Evolutionary conservation across 2,329 filamentous ascomycete species (phyloP), one percentile per base, ranked within the genome.

Genomic region (Epichloe uncinata): DNA sequence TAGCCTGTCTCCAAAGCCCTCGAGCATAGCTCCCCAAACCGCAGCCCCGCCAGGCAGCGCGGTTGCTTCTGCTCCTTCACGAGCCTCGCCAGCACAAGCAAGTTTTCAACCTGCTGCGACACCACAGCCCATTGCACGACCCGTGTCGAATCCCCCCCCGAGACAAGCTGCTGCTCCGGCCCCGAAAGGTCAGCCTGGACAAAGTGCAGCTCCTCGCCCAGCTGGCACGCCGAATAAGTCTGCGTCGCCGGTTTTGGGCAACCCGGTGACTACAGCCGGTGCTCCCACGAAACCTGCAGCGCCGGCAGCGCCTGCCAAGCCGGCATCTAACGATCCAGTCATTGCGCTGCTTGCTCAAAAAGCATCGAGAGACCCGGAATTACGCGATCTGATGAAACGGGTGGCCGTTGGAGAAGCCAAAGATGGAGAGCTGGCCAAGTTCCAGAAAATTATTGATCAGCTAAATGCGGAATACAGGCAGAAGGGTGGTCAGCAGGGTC

Each of bases 301-400:
- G 9, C 26, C 26, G 34, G 42, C 54, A 3, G 41, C 50, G 4
- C 49, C 56, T 11, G 49, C 7, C 7, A 63, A 62, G 49, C 57
- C 63, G 4, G 57, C 59, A 8, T 53, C 66, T n/a, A 68, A 71
- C 22, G 87, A 91, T 60, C 86, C 86, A 0, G 87, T 93, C 42
- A 91, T 93, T 50, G 82, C 88, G 47, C 81, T 85, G 55, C 69
- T 93, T 26, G 87, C 87, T 0, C 83, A 87, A 58, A 79, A 80
- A 55, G 87, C 87, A 6, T 85, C 84, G 0, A 80, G 78, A 26
- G 84, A 93, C 60, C 75, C 81, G 0, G 75, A 84, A 50, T 70
- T 93, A 9, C 82, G 88, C 51, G 81, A 84, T 36, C 71, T 93
- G 0, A 93, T 93, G 87, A 87, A 87, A 63, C 79, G 86, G 48